Evolutionary conservation across 1,284 basidiomycete species (phyloP), one percentile per base, ranked within the genome.

Genomic region (Marasmius tenuissimus): DNA sequence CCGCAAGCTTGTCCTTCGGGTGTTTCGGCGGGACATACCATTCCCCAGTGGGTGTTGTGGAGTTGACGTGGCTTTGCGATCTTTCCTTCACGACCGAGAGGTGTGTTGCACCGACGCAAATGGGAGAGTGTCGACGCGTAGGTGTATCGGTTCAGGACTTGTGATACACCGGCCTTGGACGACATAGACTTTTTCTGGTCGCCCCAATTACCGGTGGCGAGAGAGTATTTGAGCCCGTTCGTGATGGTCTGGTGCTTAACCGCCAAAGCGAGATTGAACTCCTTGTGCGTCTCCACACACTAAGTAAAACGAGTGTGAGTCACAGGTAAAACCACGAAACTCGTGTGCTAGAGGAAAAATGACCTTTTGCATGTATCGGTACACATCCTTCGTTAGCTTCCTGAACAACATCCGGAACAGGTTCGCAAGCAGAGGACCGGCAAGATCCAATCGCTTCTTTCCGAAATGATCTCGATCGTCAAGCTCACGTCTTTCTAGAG

Each of bases 381-480:
- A 98, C 7, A 99, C 96, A 74, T 99, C 96, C 72, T 94, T 95
- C 10, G 96, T 98, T 66, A 99, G 77, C 75, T 98, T 98, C 69
- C 94, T 85, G 85, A 99, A 99, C 61, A 99, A 82, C 89, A 98
- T 98, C 58, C 97, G 88, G 86, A 99, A 99, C 57, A 99, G 82
- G 68, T 94, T 95, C 37, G 97, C 94, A 62, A 99, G 83, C 53
- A 99, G 78, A 47, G 97, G 97, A 3, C 97, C 97, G 52, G 96
- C 97, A 53, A 99, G 78, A 76, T 99, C 97, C 66, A 99, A 81
- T 57, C 97, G 88, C 79, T 99, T 99, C 80, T 98, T 98, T 59
- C 97, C 97, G 71, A 99, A 99, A 77, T 99, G 97, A 80, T 99
- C 97, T 80, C 97, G 94, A 78, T 99, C 97, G 73, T 99, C 97